These are phyloP conservation scores for Xylariaceae sp. DNA, from an alignment of 2,329 filamentous ascomycete species.

Conservation along the genomic window DNA sequence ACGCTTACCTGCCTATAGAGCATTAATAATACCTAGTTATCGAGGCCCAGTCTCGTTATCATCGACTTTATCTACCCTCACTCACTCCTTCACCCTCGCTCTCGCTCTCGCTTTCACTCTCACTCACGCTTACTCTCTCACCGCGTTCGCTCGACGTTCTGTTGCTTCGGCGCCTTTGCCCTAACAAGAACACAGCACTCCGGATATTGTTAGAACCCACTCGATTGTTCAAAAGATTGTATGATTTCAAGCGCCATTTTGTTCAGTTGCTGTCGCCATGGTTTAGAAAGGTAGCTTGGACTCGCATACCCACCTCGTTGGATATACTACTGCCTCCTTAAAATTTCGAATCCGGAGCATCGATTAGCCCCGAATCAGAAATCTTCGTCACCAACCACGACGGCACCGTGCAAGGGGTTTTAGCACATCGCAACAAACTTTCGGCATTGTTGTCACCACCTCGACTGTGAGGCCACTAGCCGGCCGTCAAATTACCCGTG, in stretches of 20 bases:
- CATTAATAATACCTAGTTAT: neutral
- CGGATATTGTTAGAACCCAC: neutral
- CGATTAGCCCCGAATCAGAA: neutral
- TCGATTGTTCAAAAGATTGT: neutral
- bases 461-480: neutral
- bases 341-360: neutral
- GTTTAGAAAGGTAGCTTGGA: neutral
- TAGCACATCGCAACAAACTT: neutral
- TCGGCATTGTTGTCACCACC: neutral
- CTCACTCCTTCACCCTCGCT: neutral
- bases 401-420: neutral
- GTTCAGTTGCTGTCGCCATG: slow-evolving; percentile 2
- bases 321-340: neutral
- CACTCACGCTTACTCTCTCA: neutral
- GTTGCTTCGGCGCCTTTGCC: too few species aligned
- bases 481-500: neutral
- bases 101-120: neutral
- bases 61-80: neutral
- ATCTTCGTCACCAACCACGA: neutral
- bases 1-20: neutral
- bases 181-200: neutral
- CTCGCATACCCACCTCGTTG: neutral
- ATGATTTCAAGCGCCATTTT: neutral
- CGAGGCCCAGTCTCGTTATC: neutral
- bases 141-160: neutral